phyloP scores from a whole-genome alignment of 345 rosid species.

The Eucalyptus fibrosa region DNA sequence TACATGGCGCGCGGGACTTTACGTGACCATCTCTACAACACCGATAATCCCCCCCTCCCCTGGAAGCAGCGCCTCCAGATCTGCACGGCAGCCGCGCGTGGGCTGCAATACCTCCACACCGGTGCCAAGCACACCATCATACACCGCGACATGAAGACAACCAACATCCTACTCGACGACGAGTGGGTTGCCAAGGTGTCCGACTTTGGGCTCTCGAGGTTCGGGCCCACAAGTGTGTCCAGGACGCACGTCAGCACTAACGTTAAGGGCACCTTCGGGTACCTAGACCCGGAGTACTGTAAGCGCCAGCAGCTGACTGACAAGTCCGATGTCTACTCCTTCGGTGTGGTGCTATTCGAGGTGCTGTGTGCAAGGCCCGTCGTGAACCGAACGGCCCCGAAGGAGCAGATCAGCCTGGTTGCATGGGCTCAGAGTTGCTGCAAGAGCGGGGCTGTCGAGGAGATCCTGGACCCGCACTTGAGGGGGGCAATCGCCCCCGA shows the following conservation, averaged over 20 bases:
- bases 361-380: conserved; percentile 40
- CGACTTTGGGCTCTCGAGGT: not conserved
- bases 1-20: conserved; percentile 19
- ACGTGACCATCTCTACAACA: conserved; percentile 9
- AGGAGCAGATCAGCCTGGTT: not conserved
- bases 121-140: conserved; percentile 4
- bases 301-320: conserved; percentile 39
- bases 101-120: conserved; percentile 21
- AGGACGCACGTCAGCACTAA: conserved; percentile 15
- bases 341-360: conserved; percentile 51
- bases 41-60: conserved; percentile 1
- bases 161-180: conserved; percentile 4
- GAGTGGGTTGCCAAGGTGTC: conserved; percentile 29
- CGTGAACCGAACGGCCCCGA: not conserved
- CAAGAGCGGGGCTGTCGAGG: too few species aligned
- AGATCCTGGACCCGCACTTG: too few species aligned
- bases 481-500: too few species aligned
- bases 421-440: too few species aligned
- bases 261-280: conserved; percentile 17
- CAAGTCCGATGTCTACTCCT: conserved; percentile 64
- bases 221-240: not conserved
- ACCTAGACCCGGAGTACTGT: conserved; percentile 52
- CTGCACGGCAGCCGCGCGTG: conserved; percentile 31
- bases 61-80: conserved; percentile 33
- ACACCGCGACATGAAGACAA: conserved; percentile 9